Percentiles rank a stretch among this genome's conserved stretches.
Evolutionary conservation across 495 filamentous ascomycete genomes (phyloP).

Genomic region (Trichoderma gamsii): DNA sequence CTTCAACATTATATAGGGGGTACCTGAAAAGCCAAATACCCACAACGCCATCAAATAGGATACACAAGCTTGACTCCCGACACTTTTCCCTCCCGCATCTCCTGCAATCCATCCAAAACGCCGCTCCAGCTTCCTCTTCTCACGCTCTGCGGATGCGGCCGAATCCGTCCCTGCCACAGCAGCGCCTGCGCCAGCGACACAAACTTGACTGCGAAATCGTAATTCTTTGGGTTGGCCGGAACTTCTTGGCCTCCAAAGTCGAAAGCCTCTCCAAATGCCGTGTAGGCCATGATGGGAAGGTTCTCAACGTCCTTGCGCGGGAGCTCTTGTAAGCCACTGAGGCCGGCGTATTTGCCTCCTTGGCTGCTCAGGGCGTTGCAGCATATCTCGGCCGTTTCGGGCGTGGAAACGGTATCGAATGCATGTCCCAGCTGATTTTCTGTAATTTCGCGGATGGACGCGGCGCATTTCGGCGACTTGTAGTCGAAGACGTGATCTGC

Average conservation of each 20-base stretch:
- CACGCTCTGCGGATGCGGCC: not conserved
- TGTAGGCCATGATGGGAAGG: conserved; percentile 30
- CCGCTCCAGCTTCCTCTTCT: not conserved
- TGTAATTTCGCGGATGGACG: conserved; percentile 37
- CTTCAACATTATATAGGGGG: no score
- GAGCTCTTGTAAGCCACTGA: conserved; percentile 19
- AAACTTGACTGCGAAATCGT: conserved; percentile 3
- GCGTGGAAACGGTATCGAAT: conserved; percentile 38
- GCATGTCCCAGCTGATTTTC: conserved; percentile 30
- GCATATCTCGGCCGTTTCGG: conserved; percentile 20
- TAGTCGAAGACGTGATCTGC: conserved; percentile 54
- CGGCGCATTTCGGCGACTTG: conserved; percentile 32
- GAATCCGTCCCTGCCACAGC: not conserved
- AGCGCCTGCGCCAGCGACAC: not conserved
- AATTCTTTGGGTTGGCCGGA: not conserved
- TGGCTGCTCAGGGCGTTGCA: conserved; percentile 22
- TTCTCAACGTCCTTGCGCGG: conserved; percentile 25
- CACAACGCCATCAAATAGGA: not conserved
- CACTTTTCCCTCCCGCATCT: conserved; percentile 3
- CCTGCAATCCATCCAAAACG: conserved; percentile 1
- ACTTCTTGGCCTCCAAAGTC: not conserved
- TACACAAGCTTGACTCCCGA: conserved; percentile 3
- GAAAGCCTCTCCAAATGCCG: conserved; percentile 25
- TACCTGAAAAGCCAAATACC: no score
- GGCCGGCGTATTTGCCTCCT: conserved; percentile 22